These are phyloP conservation scores for Brassica juncea DNA, from an alignment of 345 rosid genomes.

Conservation along the genomic window DNA sequence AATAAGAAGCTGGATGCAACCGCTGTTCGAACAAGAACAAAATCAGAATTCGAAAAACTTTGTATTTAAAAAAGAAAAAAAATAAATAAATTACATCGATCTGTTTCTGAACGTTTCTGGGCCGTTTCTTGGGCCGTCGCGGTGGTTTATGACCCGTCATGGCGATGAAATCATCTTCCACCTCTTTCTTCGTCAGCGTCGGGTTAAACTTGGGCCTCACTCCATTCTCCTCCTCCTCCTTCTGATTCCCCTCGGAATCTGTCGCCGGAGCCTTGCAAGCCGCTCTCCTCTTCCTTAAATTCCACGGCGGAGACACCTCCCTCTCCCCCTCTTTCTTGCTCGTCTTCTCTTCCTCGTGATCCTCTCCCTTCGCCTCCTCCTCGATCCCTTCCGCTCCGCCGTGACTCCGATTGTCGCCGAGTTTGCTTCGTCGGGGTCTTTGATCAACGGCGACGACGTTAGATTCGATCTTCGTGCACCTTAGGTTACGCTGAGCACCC, in stretches of 20 bases:
- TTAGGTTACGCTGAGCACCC: neutral
- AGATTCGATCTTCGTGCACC: neutral
- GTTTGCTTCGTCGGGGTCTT: slow-evolving; percentile 35
- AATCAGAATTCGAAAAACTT: neutral
- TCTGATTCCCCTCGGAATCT: slow-evolving; percentile 16
- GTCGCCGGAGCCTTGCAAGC: slow-evolving; percentile 54
- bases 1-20: slow-evolving; percentile 69
- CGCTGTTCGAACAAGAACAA: slow-evolving; percentile 40
- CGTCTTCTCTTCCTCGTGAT: neutral
- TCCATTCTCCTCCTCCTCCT: slow-evolving; percentile 44
- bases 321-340: slow-evolving; percentile 12
- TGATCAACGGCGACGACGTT: slow-evolving; percentile 15
- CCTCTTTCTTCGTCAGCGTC: slow-evolving; percentile 62
- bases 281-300: slow-evolving; percentile 71
- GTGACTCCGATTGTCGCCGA: slow-evolving; percentile 22
- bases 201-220: slow-evolving; percentile 42
- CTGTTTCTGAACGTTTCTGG: slow-evolving; percentile 59
- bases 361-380: slow-evolving; percentile 46
- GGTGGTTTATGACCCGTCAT: slow-evolving; percentile 54
- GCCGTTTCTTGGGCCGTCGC: slow-evolving; percentile 76
- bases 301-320: slow-evolving; percentile 58
- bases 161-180: slow-evolving; percentile 64
- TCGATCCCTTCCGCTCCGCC: slow-evolving; percentile 58
- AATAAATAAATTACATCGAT: slow-evolving; percentile 50
- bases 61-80: neutral